Percentiles rank a stretch among this genome's conserved stretches.
phyloP scores from a whole-genome alignment of 208 protist genomes.

The Eutreptiella sp. region DNA sequence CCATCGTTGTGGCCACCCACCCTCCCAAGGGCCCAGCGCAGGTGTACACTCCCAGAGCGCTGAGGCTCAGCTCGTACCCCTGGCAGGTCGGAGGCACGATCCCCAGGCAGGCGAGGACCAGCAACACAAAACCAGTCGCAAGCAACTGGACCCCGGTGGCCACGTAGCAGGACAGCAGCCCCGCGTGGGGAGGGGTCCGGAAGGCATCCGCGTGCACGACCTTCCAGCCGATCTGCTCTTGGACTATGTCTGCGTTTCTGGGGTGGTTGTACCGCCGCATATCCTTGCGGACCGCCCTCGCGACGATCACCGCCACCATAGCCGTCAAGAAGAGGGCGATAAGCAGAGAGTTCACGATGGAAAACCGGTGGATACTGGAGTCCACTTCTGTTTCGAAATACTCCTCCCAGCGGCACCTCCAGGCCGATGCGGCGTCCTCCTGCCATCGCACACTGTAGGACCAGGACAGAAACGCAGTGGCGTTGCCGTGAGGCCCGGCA shows the following conservation, averaged over 20 bases:
- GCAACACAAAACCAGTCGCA: conserved; percentile 40
- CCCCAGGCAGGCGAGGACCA: conserved; percentile 64
- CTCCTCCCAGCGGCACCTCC: conserved; percentile 74
- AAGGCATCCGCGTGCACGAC: conserved; percentile 76
- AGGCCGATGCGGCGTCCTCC: conserved; percentile 43
- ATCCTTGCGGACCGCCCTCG: conserved; percentile 70
- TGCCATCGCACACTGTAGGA: conserved; percentile 18
- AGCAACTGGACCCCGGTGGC: conserved; percentile 66
- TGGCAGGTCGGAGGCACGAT: conserved; percentile 69
- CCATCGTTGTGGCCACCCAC: conserved; percentile 16
- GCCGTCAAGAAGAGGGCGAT: conserved; percentile 80
- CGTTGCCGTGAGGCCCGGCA: too few species aligned
- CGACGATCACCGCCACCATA: conserved; percentile 86
- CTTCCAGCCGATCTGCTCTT: conserved; percentile 79
- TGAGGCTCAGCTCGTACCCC: conserved; percentile 18
- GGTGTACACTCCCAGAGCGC: conserved; percentile 12
- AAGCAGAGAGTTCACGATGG: conserved; percentile 81
- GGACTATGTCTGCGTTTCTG: conserved; percentile 35
- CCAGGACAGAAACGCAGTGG: too few species aligned
- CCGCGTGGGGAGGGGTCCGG: conserved; percentile 46
- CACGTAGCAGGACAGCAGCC: conserved; percentile 50
- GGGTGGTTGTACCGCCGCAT: conserved; percentile 59
- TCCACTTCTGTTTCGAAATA: conserved; percentile 61
- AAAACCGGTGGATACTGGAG: conserved; percentile 71
- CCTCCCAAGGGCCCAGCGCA: conserved; percentile 27